Percentiles rank a stretch among this genome's conserved stretches.
Conservation (phyloP, 1,284 basidiomycete species). For the Pascua sp. region DNA sequence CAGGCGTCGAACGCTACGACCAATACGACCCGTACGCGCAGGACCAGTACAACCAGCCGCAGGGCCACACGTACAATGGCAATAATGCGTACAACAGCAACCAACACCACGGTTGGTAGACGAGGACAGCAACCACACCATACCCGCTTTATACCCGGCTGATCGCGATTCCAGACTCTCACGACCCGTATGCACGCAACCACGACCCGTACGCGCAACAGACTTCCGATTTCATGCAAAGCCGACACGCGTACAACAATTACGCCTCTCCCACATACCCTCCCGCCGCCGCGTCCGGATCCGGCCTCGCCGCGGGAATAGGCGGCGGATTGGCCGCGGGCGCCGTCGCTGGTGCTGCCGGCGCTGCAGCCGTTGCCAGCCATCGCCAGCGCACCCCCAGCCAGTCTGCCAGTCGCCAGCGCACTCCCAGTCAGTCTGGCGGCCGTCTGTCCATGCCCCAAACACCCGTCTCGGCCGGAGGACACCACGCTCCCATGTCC, state of each 20-base stretch:
- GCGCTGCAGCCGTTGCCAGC: neutral
- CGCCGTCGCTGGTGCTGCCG: neutral
- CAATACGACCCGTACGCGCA: conserved; percentile 14
- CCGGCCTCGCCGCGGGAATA: too few species aligned
- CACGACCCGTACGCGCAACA: conserved; percentile 20
- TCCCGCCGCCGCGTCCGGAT: neutral
- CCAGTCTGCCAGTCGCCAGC: neutral
- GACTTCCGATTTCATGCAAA: conserved; percentile 3
- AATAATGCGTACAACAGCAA: conserved; percentile 6
- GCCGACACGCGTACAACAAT: conserved; percentile 20
- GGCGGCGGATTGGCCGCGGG: neutral
- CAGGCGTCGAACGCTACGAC: conserved; percentile 28
- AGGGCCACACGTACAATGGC: conserved; percentile 5
- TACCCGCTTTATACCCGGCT: neutral
- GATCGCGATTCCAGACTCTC: neutral
- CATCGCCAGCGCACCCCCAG: neutral
- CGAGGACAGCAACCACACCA: neutral
- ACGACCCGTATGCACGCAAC: conserved; percentile 14
- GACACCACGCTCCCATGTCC: too few species aligned
- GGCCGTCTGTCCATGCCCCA: too few species aligned
- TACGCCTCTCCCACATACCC: conserved; percentile 9
- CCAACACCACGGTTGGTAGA: neutral
- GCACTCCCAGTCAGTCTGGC: too few species aligned
- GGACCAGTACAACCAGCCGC: conserved; percentile 16
- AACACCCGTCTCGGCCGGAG: too few species aligned